Base-by-base conservation (phyloP, 2,329 filamentous ascomycete genomes). In the Fusarium napiforme region DNA sequence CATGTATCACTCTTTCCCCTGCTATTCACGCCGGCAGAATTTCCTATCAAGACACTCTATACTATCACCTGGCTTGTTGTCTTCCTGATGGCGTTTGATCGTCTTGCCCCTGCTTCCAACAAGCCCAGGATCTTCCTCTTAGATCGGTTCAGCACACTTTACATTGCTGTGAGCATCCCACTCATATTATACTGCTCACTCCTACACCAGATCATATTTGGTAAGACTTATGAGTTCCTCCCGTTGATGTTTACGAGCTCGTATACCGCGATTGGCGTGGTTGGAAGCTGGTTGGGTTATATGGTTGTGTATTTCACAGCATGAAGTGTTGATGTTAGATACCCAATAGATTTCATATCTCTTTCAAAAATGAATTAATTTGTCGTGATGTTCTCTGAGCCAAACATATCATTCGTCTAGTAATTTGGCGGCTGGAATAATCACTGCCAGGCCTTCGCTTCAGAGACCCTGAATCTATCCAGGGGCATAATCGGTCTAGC, bases 221-320 rank as follows among this genome's bases (percentile, higher is more conserved):
- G 95, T 1, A 88, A 90, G 78, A 89, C 86, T 72, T 94, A 93
- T 77, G 94, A 98, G 83, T 99, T 98, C 82, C 83, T 99, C 61
- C 96, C 96, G 32, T 85, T 98, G 76, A 98, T 99, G 96, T 96
- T 98, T 80, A 98, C 92, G 75, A 98, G 96, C 85, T 93, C 93
- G 18, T 99, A 98, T 82, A 94, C 93, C 39, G 96, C 96, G 9
- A 86, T 98, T 65, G 96, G 96, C n/a, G 95, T 98, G 2, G 91
- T 98, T 23, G 95, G 94, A 7, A 98, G 96, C 83, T 98, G 96
- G 96, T 78, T 98, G 45, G 95, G 96, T 15, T 98, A 97, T 81
- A 90, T 95, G 85, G 93, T 97, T 37, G 95, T 98, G 57, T 98
- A 96, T 83, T 95, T 98, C 78, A 86, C 87, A 11, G 87, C 87